Evolutionary conservation across 352 stramenopile genomes (phyloP).

Genomic region (Globisporangium viniferum): DNA sequence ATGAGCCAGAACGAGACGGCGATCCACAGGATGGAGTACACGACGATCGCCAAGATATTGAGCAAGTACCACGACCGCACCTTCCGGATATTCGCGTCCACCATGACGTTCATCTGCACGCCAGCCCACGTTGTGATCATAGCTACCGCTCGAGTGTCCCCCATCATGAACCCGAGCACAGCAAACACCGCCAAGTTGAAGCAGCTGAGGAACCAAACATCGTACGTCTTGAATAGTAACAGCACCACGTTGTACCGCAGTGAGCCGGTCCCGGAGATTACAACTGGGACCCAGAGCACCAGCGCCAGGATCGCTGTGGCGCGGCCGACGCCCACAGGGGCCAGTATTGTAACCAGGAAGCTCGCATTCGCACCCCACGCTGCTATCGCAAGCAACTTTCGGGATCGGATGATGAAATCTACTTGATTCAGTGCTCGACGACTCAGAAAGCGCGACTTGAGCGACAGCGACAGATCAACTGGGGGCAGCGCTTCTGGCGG

Average conservation of each 20-base stretch:
- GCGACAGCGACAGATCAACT: constrained; percentile 19
- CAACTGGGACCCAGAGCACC: background rate
- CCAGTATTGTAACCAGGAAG: constrained; percentile 4
- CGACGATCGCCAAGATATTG: background rate
- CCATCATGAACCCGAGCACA: constrained; percentile 5
- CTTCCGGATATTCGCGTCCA: constrained; percentile 15
- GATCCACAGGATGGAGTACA: constrained; percentile 2
- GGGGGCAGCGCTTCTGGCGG: constrained; percentile 3
- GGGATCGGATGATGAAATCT: background rate
- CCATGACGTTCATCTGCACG: constrained; percentile 14
- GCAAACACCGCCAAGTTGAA: constrained; percentile 7
- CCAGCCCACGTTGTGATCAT: constrained; percentile 3
- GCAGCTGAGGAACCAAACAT: constrained; percentile 16
- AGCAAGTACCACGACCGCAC: constrained; percentile 10
- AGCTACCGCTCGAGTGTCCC: background rate
- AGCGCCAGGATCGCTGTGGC: background rate
- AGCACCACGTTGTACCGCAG: constrained; percentile 16
- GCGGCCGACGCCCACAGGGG: background rate
- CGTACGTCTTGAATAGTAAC: constrained; percentile 11
- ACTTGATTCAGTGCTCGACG: background rate
- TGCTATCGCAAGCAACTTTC: background rate
- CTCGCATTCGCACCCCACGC: background rate
- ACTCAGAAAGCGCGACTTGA: constrained; percentile 21
- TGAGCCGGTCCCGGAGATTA: background rate
- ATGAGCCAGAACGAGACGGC: constrained; percentile 4